Conservation (phyloP, 768 basidiomycete species). For the Trametes cinnabarina region DNA sequence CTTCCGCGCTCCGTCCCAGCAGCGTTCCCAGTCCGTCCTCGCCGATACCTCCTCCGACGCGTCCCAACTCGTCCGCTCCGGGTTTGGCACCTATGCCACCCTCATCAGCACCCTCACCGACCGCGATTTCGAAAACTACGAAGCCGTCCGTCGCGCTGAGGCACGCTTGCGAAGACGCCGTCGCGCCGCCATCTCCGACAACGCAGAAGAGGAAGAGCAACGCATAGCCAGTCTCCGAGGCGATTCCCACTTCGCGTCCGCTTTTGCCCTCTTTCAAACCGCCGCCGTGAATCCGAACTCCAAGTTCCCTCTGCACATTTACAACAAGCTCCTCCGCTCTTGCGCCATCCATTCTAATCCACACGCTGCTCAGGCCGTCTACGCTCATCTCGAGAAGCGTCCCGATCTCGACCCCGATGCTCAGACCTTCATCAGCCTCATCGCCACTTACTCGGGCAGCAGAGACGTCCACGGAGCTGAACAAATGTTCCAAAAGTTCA, state of each 20-base stretch:
- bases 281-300: constrained; percentile 40
- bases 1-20: constrained; percentile 12
- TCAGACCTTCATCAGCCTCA: constrained; percentile 50
- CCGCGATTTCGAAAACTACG: constrained; percentile 67
- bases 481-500: constrained; percentile 64
- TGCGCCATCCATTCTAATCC: constrained; percentile 58
- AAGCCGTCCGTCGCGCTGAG: constrained; percentile 43
- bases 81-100: constrained; percentile 53
- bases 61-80: constrained; percentile 14
- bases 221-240: constrained; percentile 45
- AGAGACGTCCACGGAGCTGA: constrained; percentile 50
- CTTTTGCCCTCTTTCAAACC: constrained; percentile 70
- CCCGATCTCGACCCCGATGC: constrained; percentile 33
- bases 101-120: constrained; percentile 64
- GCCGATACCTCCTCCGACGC: constrained; percentile 10
- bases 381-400: constrained; percentile 55
- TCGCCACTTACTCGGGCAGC: constrained; percentile 55
- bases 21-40: constrained; percentile 2
- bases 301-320: constrained; percentile 40
- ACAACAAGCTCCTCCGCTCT: constrained; percentile 56
- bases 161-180: constrained; percentile 22
- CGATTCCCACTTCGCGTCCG: constrained; percentile 71
- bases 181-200: constrained; percentile 1
- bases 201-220: constrained; percentile 26
- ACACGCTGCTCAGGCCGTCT: constrained; percentile 62